Percentiles rank a stretch among this genome's conserved stretches.
Evolutionary conservation across 129 eudicot species (phyloP).

Genomic region (Cynara cardunculus): DNA sequence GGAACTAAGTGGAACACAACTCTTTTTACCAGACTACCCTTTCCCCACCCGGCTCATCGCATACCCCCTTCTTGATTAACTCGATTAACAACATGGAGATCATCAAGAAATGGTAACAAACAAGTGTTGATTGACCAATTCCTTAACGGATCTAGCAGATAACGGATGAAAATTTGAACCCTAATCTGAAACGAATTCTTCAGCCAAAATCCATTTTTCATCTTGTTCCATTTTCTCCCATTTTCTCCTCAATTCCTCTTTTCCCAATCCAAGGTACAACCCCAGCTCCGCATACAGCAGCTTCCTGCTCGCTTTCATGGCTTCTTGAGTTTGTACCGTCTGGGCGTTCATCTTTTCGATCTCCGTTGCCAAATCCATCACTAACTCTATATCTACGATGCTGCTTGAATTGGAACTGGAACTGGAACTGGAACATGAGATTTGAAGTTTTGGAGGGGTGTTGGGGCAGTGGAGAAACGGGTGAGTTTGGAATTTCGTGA

Average conservation of each 20-base stretch:
- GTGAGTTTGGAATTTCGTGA: conserved; percentile 18
- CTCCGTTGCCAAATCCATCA: conserved; percentile 41
- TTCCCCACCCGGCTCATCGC: too few relatives aligned
- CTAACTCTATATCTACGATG: conserved; percentile 39
- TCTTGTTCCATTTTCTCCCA: conserved; percentile 58
- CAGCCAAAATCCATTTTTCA: conserved; percentile 49
- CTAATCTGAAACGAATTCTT: conserved; percentile 66
- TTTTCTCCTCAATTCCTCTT: conserved; percentile 47
- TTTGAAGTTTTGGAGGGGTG: conserved; percentile 14
- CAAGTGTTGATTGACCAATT: conserved; percentile 59
- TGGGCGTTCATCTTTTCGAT: conserved; percentile 44
- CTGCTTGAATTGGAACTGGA: conserved; percentile 1
- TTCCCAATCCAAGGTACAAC: conserved; percentile 32
- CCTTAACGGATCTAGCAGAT: conserved; percentile 61
- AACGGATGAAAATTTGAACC: conserved; percentile 68
- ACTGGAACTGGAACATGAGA: conserved; percentile 21
- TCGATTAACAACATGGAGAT: neutral
- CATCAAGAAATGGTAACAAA: neutral
- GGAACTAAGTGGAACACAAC: too few relatives aligned
- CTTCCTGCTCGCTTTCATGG: conserved; percentile 51
- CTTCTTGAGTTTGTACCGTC: conserved; percentile 42
- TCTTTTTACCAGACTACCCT: too few relatives aligned
- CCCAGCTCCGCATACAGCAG: conserved; percentile 51
- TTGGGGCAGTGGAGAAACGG: conserved; percentile 7
- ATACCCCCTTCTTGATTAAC: too few relatives aligned